Evolutionary conservation across 2,329 filamentous ascomycete species (phyloP), one percentile per base, ranked within the genome.

Genomic region (Ophiostoma sp.): DNA sequence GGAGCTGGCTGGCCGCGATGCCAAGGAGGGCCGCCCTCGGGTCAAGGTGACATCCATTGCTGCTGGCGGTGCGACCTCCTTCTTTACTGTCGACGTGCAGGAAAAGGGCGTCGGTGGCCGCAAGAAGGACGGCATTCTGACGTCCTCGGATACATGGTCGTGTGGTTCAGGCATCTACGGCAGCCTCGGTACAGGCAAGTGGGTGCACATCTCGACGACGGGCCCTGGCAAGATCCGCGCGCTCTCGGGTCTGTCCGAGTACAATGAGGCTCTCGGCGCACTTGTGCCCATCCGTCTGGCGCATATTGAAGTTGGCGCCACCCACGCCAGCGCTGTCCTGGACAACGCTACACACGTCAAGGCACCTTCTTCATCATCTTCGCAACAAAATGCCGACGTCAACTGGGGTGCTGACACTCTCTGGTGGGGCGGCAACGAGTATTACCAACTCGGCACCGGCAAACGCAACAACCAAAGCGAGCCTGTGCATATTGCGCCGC

Each of bases 381-480:
- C 45, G 39, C 7, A 78, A 19, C 86, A 87, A 1, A 84, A 88
- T 55, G 92, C 93, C 76, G 92, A 94, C 78, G 93, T 91, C 1
- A 95, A 96, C 80, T 97, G 91, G 89, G 96, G 96, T 68, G 90
- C 92, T 4, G 96, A 98, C 80, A 91, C 95, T 39, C 81, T 98
- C 1, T 97, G 93, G 85, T 99, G 95, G 93, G 96, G 96, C 75
- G 94, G 94, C 71, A 99, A 98, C 79, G 95, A 98, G 83, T 89
- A 91, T 80, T 98, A 92, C 81, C 96, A 99, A 82, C 88, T 99
- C 33, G 96, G 96, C 15, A 98, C 92, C 0, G 95, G 96, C 36
- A 97, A 92, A 85, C 85, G 95, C 75, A 96, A 89, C 78, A 98
- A 98, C 79, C 80, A 92, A 11, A 88, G 89, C 70, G 86, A 87